phyloP scores from a whole-genome alignment of 2,329 filamentous ascomycete genomes.

The Intubia oerlemansii region DNA sequence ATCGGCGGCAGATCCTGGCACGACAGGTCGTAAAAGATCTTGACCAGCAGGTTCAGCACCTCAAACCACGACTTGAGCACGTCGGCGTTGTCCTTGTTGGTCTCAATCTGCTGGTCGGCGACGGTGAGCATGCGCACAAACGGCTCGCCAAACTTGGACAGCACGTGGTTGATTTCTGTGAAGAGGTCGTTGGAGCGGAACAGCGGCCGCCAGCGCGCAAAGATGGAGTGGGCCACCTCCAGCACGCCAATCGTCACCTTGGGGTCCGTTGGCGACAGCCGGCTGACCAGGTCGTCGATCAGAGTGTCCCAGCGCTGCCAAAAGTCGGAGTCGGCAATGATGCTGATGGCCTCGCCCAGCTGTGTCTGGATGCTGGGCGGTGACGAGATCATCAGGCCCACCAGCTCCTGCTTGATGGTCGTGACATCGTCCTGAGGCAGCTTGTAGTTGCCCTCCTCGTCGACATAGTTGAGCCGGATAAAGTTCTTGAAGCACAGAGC shows the following conservation, averaged over 20 bases:
- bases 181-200: conserved; percentile 87
- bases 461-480: conserved; percentile 81
- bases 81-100: conserved; percentile 54
- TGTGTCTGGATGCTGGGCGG: conserved; percentile 77
- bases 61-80: conserved; percentile 60
- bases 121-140: conserved; percentile 66
- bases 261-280: conserved; percentile 62
- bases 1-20: conserved; percentile 88
- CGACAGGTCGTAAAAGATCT: conserved; percentile 91
- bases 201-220: conserved; percentile 83
- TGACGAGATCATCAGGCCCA: conserved; percentile 89
- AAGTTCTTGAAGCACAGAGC: conserved; percentile 98
- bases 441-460: conserved; percentile 89
- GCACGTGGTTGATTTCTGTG: conserved; percentile 89
- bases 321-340: conserved; percentile 96
- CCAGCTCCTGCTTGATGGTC: conserved; percentile 85
- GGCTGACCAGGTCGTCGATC: conserved; percentile 59
- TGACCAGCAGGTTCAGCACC: conserved; percentile 71
- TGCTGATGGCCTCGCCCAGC: conserved; percentile 86
- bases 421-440: conserved; percentile 62
- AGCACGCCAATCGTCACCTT: conserved; percentile 83
- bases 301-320: conserved; percentile 94
- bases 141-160: conserved; percentile 61
- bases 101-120: conserved; percentile 50
- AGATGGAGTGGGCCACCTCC: conserved; percentile 95